Evolutionary conservation across 2,329 filamentous ascomycete species (phyloP), one percentile per base, ranked within the genome.

Genomic region (Emergomyces pasteurianus): DNA sequence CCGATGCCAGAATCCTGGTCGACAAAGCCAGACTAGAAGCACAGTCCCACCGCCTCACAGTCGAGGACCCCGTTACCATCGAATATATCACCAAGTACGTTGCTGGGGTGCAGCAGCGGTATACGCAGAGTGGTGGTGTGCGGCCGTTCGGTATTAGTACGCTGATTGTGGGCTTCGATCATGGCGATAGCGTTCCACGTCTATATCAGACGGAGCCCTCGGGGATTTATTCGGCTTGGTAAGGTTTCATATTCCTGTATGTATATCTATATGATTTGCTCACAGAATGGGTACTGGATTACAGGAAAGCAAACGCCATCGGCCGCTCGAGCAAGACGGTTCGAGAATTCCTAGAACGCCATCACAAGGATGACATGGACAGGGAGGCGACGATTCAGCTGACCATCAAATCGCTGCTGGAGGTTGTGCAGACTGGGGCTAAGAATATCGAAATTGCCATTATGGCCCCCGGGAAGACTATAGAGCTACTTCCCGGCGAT

Each of bases 71-170:
- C 60, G 90, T 95, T 67, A 92, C 90, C 64, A 95, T 99, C 76
- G 94, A 99, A 79, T 99, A 99, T 82, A 96, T 99, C 73, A 97
- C 94, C 71, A 97, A 99, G 81, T 96, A 97, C 72, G 88, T 99
- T 65, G 94, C 94, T 59, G 90, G 92, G 61, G 94, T 99, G 68
- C 94, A 99, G 82, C 94, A 99, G 81, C 86, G 91, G 77, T 99
- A 99, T 82, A 99, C 94, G 55, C 94, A 99, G 81, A 95, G 91
- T 72, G 94, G 94, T 80, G 94, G 94, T 83, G 94, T 99, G 59
- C 83, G 94, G 71, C 94, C 94, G n/a, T 99, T 99, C 72, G 94
- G 94, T 64, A 96, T 99, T 75, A 96, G 91, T 80, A 97, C 92
- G 47, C 81, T 99, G 74, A 91, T 99, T 69, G 92, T 99, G 64